Evolutionary conservation across 1,284 basidiomycete species (phyloP).

Genomic region (Cutaneotrichosporon sp.): DNA sequence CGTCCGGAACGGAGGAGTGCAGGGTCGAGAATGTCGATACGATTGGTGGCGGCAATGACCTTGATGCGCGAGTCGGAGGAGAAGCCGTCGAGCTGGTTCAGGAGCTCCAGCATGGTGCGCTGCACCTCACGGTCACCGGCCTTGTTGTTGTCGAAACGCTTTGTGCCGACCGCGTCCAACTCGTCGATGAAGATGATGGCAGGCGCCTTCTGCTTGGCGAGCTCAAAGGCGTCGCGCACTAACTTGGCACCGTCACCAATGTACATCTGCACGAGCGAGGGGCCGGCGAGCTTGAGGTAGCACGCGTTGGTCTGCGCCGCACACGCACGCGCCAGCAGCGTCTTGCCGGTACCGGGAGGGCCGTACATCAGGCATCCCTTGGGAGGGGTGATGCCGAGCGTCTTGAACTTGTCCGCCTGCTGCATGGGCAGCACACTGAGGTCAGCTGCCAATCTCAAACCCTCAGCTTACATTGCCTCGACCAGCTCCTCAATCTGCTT

Average conservation of each 20-base stretch:
- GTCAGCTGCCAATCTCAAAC: no score
- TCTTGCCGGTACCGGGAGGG: slow-evolving; percentile 77
- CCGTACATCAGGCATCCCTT: slow-evolving; percentile 81
- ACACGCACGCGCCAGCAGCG: slow-evolving; percentile 72
- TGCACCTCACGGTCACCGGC: slow-evolving; percentile 99
- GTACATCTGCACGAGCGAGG: slow-evolving; percentile 67
- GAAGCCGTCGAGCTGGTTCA: slow-evolving; percentile 83
- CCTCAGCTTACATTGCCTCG: slow-evolving; percentile 66
- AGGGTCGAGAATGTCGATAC: slow-evolving; percentile 94
- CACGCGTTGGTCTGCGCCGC: slow-evolving; percentile 77
- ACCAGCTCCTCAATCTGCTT: slow-evolving; percentile 81
- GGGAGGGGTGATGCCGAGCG: slow-evolving; percentile 73
- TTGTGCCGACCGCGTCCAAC: slow-evolving; percentile 96
- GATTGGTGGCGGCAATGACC: slow-evolving; percentile 98
- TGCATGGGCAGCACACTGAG: slow-evolving; percentile 70
- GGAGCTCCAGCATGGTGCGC: slow-evolving; percentile 96
- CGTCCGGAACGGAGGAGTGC: slow-evolving; percentile 73
- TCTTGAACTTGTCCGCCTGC: slow-evolving; percentile 78
- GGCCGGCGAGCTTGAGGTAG: slow-evolving; percentile 76
- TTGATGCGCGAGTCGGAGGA: slow-evolving; percentile 96
- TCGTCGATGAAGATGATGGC: slow-evolving; percentile 99
- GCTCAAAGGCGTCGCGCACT: slow-evolving; percentile 93
- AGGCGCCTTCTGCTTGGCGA: slow-evolving; percentile 97
- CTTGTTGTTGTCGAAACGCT: slow-evolving; percentile 97
- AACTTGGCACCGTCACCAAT: slow-evolving; percentile 91